Evolutionary conservation across 1,284 basidiomycete genomes (phyloP), one percentile per base, ranked within the genome.

Genomic region (Puccinia novopanici): DNA sequence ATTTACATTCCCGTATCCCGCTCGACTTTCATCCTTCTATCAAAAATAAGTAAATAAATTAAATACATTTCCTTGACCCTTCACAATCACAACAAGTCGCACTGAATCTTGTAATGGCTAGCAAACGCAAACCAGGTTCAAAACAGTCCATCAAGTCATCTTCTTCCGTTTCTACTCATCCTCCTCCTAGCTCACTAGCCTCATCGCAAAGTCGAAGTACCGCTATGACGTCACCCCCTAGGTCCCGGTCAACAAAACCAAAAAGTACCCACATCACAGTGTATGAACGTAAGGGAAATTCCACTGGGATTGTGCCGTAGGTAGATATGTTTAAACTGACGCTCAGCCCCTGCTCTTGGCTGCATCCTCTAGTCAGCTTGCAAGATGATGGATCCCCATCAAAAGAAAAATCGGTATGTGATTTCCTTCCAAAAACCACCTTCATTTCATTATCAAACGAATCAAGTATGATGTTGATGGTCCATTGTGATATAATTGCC

Each of bases 361-460:
- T 10, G 13, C 45, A 48, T 48, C 30, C 27, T 34, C 27, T 40
- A 78, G 76, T 78, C 34, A 40, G 52, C 40, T 59, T 78, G 22
- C 93, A 94, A 84, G 89, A 91, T 27, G 93, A 98, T 87, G 95
- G 95, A 71, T 93, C 92, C 30, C 95, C 95, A 1, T 90, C 89
- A 84, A 91, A 92, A 85, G 90, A 92, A 84, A 90, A 91, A 87
- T 90, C 91, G 82, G 94, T 93, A 85, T 86, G 92, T 48, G 45
- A 24, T 45, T n/a, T 57, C n/a, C 50, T 30, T 70, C 50, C 19
- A 40, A 13, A n/a, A 27, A 50, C 22, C 10, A 4, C 2, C 3
- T 30, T 61, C 22, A 63, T 40, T 63, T 63, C 12, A 42, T 63
- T 63, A 27, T 5, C 37, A 63, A 63, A 40, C 37, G 37, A 40